phyloP scores from a whole-genome alignment of 148 eudicot species.

The Tetragonia tetragonoides region DNA sequence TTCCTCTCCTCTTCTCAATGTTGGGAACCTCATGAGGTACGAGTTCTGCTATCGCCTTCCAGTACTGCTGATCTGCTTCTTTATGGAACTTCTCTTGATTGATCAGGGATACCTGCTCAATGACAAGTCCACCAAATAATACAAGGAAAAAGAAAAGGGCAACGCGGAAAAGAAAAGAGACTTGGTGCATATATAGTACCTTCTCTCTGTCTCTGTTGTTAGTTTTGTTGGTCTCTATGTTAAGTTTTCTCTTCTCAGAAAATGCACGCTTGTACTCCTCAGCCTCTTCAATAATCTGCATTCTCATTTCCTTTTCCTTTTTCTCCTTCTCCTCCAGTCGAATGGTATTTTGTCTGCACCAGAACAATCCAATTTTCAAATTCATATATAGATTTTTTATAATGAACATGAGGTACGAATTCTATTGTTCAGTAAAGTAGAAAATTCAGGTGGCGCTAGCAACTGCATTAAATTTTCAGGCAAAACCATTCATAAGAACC shows the following conservation, averaged over 20 bases:
- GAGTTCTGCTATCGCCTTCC: slow-evolving; percentile 90
- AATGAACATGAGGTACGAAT: neutral
- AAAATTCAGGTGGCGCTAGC: neutral
- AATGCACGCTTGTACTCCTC: slow-evolving; percentile 73
- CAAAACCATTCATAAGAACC: neutral
- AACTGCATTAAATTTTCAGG: neutral
- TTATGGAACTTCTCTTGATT: slow-evolving; percentile 90
- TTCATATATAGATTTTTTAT: neutral
- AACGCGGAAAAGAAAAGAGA: neutral
- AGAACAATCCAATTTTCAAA: slow-evolving; percentile 15
- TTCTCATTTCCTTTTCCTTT: slow-evolving; percentile 78
- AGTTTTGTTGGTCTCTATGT: slow-evolving; percentile 72
- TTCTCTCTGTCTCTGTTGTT: slow-evolving; percentile 84
- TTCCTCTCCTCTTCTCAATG: slow-evolving; percentile 79
- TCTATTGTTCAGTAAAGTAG: neutral
- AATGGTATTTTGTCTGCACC: slow-evolving; percentile 68
- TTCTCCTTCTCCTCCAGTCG: slow-evolving; percentile 91
- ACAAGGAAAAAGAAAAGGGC: neutral
- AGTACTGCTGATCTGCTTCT: slow-evolving; percentile 79
- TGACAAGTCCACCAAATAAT: neutral
- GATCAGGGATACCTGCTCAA: slow-evolving; percentile 52
- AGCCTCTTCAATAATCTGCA: slow-evolving; percentile 84
- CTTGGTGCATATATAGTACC: slow-evolving; percentile 34
- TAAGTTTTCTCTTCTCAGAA: slow-evolving; percentile 79
- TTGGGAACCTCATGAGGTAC: slow-evolving; percentile 85